A percentile compares a stretch with the other conserved stretches of the same genome.
Evolutionary conservation across 1,139 yeast species (phyloP).

Genomic region (Kazachstania sp.): DNA sequence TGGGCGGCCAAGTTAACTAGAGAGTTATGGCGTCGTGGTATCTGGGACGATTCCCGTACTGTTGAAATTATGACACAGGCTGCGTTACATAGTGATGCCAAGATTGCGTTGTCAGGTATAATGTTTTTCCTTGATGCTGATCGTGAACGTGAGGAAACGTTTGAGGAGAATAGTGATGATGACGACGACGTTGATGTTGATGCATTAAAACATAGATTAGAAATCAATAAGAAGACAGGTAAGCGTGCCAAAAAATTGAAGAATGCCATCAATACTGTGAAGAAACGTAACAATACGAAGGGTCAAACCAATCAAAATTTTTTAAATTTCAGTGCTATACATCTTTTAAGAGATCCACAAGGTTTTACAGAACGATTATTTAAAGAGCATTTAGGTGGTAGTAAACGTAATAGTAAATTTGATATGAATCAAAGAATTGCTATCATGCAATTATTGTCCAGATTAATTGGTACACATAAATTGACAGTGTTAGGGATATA

Average conservation of each 20-base stretch:
- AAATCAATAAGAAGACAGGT: conserved; percentile 72
- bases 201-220: conserved; percentile 69
- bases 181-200: conserved; percentile 59
- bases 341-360: conserved; percentile 90
- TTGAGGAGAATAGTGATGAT: conserved; percentile 61
- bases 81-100: conserved; percentile 73
- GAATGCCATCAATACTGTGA: conserved; percentile 56
- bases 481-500: conserved; percentile 82
- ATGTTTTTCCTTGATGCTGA: conserved; percentile 91
- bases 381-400: conserved; percentile 59
- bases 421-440: conserved; percentile 83
- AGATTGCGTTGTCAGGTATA: conserved; percentile 86
- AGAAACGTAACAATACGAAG: conserved; percentile 41
- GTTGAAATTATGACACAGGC: conserved; percentile 97
- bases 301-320: conserved; percentile 56
- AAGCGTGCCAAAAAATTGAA: conserved; percentile 75
- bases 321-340: conserved; percentile 89
- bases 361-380: conserved; percentile 88
- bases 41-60: conserved; percentile 95
- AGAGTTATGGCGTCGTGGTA: conserved; percentile 94
- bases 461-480: conserved; percentile 91
- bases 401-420: conserved; percentile 57
- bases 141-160: conserved; percentile 82
- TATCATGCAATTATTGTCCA: conserved; percentile 75
- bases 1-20: conserved; percentile 89